Conservation (phyloP, 2,329 filamentous ascomycete species). For the Sclerotinia sclerotiorum region DNA sequence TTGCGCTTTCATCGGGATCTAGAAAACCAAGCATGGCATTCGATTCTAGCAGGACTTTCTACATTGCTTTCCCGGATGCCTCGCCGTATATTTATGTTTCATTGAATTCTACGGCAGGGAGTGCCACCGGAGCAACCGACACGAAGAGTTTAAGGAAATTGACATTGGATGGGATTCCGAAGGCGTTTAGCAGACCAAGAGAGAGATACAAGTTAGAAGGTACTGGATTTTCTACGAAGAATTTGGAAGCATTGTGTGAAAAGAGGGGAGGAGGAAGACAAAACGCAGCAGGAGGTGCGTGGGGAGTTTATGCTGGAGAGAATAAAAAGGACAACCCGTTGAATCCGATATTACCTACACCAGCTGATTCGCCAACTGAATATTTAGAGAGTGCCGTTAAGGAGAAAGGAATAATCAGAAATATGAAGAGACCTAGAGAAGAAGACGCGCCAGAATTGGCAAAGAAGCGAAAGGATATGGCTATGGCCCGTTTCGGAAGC, state of each 20-base stretch:
- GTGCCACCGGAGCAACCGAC: slow-evolving; percentile 45
- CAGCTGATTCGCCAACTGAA: slow-evolving; percentile 32
- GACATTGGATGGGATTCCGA: slow-evolving; percentile 76
- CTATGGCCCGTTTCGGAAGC: slow-evolving; percentile 69
- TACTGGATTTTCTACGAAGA: slow-evolving; percentile 69
- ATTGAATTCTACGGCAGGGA: slow-evolving; percentile 59
- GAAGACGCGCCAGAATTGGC: slow-evolving; percentile 41
- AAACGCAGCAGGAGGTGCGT: slow-evolving; percentile 73
- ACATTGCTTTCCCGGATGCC: slow-evolving; percentile 78
- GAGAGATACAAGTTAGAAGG: slow-evolving; percentile 68
- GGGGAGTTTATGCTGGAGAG: slow-evolving; percentile 71
- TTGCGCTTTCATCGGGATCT: slow-evolving; percentile 45
- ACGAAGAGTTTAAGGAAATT: slow-evolving; percentile 66
- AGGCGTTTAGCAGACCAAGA: slow-evolving; percentile 73
- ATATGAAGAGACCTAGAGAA: slow-evolving; percentile 36
- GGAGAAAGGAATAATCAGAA: slow-evolving; percentile 22
- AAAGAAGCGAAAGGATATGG: slow-evolving; percentile 62
- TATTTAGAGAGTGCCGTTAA: slow-evolving; percentile 34
- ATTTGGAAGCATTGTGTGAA: slow-evolving; percentile 67
- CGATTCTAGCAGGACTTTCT: slow-evolving; percentile 71
- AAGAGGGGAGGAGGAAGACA: slow-evolving; percentile 67
- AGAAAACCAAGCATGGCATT: slow-evolving; percentile 41
- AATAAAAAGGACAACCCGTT: slow-evolving; percentile 52
- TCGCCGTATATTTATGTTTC: slow-evolving; percentile 73
- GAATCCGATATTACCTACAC: slow-evolving; percentile 44